Evolutionary conservation across 306 rosid species (phyloP).

Genomic region (Ceratonia siliqua): DNA sequence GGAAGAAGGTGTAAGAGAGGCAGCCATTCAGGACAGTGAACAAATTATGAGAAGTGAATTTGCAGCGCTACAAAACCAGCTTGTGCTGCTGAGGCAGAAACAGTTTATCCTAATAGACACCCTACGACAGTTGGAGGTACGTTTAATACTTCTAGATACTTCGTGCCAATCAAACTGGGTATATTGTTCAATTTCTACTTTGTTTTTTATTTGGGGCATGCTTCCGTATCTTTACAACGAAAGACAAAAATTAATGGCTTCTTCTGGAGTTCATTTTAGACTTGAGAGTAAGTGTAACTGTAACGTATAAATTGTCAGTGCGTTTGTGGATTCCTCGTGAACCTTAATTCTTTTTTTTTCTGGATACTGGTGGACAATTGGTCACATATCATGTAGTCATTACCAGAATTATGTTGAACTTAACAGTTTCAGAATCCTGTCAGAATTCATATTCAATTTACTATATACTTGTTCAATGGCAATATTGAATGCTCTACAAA

Average conservation of each 20-base stretch:
- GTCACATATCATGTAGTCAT: constrained; percentile 9
- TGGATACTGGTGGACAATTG: constrained; percentile 7
- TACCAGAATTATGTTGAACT: neutral
- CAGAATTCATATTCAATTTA: constrained; percentile 18
- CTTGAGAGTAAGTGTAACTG: neutral
- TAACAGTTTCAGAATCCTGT: neutral
- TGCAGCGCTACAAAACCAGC: constrained; percentile 70
- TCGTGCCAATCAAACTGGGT: constrained; percentile 36
- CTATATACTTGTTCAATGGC: neutral
- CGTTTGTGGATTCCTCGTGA: neutral
- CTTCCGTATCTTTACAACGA: constrained; percentile 1
- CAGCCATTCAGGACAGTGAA: constrained; percentile 76
- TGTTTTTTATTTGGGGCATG: neutral
- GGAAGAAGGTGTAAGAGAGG: constrained; percentile 74
- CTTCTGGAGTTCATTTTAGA: constrained; percentile 5
- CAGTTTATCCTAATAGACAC: constrained; percentile 77
- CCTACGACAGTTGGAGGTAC: constrained; percentile 89
- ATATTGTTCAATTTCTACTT: constrained; percentile 32
- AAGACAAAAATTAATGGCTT: constrained; percentile 11
- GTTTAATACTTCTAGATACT: constrained; percentile 46
- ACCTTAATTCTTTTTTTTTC: too few species aligned
- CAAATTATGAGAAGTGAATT: constrained; percentile 84
- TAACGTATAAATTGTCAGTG: constrained; percentile 13
- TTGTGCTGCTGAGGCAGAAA: constrained; percentile 83
- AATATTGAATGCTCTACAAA: neutral